phyloP scores from a whole-genome alignment of 352 stramenopile genomes.

The Pythium periplocum region DNA sequence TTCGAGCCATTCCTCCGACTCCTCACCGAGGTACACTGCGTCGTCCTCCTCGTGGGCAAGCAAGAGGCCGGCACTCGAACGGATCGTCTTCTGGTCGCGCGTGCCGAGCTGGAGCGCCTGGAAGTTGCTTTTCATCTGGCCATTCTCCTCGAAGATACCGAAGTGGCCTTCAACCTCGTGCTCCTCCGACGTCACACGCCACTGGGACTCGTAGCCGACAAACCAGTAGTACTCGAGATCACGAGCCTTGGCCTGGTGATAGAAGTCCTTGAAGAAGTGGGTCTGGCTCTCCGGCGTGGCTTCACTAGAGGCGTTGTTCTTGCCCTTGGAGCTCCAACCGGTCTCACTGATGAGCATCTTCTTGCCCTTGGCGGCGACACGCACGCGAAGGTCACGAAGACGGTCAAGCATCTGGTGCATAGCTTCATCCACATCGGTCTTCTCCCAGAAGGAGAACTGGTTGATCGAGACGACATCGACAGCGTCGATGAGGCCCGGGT shows the following conservation, averaged over 20 bases:
- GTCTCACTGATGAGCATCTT: slow-evolving; percentile 61
- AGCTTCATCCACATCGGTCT: slow-evolving; percentile 38
- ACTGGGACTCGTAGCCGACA: slow-evolving; percentile 58
- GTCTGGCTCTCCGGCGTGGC: slow-evolving; percentile 46
- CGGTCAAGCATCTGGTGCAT: slow-evolving; percentile 44
- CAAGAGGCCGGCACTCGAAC: slow-evolving; percentile 9
- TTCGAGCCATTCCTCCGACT: slow-evolving; percentile 39
- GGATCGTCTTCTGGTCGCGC: slow-evolving; percentile 17
- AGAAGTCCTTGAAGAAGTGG: slow-evolving; percentile 71
- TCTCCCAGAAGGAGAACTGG: slow-evolving; percentile 80
- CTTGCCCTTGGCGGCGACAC: slow-evolving; percentile 48
- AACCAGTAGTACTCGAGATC: slow-evolving; percentile 75
- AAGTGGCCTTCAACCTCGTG: slow-evolving; percentile 63
- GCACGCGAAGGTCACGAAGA: slow-evolving; percentile 36
- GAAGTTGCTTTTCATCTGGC: slow-evolving; percentile 58
- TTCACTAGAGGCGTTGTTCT: slow-evolving; percentile 20
- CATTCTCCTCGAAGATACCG: slow-evolving; percentile 46
- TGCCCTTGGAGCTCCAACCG: slow-evolving; percentile 54
- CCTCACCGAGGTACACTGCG: slow-evolving; percentile 30
- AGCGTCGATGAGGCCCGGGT: slow-evolving; percentile 46
- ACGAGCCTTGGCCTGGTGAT: slow-evolving; percentile 37
- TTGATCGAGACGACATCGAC: slow-evolving; percentile 72
- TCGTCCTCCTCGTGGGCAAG: slow-evolving; percentile 28
- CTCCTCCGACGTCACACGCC: slow-evolving; percentile 36
- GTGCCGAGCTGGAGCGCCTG: slow-evolving; percentile 27